These are phyloP conservation scores for Carex cristatella DNA, from an alignment of 176 grass and related monocot species.

Conservation along the genomic window DNA sequence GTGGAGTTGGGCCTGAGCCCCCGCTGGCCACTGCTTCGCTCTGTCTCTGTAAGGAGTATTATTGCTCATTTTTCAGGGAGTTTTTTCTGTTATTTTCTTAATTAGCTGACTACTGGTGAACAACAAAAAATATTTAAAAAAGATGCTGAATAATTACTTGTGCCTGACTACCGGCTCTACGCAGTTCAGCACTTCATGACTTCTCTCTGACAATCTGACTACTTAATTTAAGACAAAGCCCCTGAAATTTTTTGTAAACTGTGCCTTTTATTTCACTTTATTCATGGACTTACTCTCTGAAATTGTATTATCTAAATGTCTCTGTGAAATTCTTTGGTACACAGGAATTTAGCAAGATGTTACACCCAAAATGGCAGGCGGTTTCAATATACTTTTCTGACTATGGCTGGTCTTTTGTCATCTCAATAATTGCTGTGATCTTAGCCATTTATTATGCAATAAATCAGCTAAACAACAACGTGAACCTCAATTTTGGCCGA, in stretches of 20 bases:
- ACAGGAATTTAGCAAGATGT: slow-evolving; percentile 33
- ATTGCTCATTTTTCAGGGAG: not conserved
- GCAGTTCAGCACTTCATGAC: not conserved
- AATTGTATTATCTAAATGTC: not conserved
- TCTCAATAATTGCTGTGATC: slow-evolving; percentile 17
- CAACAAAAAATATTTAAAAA: not conserved
- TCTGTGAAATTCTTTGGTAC: not conserved
- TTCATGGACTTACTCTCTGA: not conserved
- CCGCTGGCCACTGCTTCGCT: too few species aligned
- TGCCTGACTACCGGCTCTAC: not conserved
- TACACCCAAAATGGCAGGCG: slow-evolving; percentile 41
- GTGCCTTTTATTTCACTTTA: not conserved
- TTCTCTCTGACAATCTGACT: not conserved
- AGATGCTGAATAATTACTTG: not conserved
- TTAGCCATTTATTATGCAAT: slow-evolving; percentile 49
- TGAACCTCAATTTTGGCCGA: slow-evolving; percentile 58
- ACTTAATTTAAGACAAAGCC: not conserved
- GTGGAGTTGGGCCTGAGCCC: too few species aligned
- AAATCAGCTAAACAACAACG: slow-evolving; percentile 60
- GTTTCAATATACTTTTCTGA: slow-evolving; percentile 31
- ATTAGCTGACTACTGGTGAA: not conserved
- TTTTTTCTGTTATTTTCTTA: not conserved
- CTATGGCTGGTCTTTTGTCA: slow-evolving; percentile 37
- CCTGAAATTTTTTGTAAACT: not conserved
- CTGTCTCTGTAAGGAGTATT: not conserved